Evolutionary conservation across 2,329 filamentous ascomycete species (phyloP), one percentile per base, ranked within the genome.

Genomic region (Pseudogymnoascus sp.): DNA sequence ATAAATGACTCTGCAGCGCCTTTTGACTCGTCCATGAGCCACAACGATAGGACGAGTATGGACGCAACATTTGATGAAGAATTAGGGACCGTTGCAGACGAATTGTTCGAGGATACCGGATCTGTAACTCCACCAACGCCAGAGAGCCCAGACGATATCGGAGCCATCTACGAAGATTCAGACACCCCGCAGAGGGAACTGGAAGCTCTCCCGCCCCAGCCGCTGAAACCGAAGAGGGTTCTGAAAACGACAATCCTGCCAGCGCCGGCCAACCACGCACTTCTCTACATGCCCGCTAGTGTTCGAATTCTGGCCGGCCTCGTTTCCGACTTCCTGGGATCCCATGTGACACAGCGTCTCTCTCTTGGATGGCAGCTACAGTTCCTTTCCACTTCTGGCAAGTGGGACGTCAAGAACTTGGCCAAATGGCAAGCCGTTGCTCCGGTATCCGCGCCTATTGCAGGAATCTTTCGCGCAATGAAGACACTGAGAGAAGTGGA

Each of bases 321-420:
- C 0, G 87, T 97, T 60, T 88, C 91, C 63, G 87, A 89, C 65
- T 97, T 97, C 70, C 80, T 97, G 29, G 80, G 85, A 15, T 79
- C 81, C 2, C 82, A 91, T 69, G 80, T 97, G 61, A 92, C 92
- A 8, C 81, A 85, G 8, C 86, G 92, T 7, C 82, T 97, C 12
- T 89, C 86, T 1, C 83, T 93, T 29, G 90, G 88, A 45, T 97
- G 93, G 92, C 93, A 97, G 74, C 79, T 97, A 13, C 89, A 93
- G 69, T 88, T 94, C 69, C 84, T 97, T 25, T 90, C 89, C 2
- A 90, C 88, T 1, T 89, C 92, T 67, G 92, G 92, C 2, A 97
- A 97, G 76, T 97, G 93, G 93, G 93, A 97, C 71, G 91, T 97
- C 67, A 97, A 97, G 77, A 97, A 97, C 70, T 80, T 97, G 9